Base-by-base conservation (phyloP, 371 early-diverging fungal genomes). In the Gilbertella persicaria region DNA sequence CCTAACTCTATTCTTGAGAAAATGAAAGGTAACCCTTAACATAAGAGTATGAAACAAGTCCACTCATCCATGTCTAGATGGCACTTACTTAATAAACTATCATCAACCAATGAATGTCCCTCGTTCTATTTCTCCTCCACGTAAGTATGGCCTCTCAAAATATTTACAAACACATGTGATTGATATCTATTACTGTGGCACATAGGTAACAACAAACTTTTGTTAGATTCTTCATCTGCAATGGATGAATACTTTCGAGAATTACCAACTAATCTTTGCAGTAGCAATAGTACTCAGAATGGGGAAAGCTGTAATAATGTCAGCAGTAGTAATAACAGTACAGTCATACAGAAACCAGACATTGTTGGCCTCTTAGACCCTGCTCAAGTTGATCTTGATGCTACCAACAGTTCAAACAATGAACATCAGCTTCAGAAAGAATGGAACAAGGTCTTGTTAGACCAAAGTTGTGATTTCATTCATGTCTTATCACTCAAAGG, bases 401-500 rank as follows among this genome's bases (percentile, higher is more conserved):
- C 36, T 13, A 2, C 26, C 16, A 14, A 13, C 33, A 33, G 33
- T 33, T 13, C 17, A 2, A 50, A 53, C 2, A 73, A 60, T 35
- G 60, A 60, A 24, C 62, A 60, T 5, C 62, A 62, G 12, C 38
- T 54, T n/a, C 50, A 52, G 38, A 48, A 40, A 19, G 56, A 62
- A 30, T 71, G 72, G 72, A 68, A 71, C 19, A 53, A 65, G 26
- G 45, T 73, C 0, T 23, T 73, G 8, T 24, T 75, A 21, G 62
- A 75, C 7, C 70, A 73, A 44, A 41, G 56, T 6, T 47, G 46
- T 16, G 83, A 84, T 50, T 80, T 85, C 40, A 64, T 85, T 7
- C 78, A 79, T 58, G 79, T 85, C 3, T 42, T 87, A 5, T 84
- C 85, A 1, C 64, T 86, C 17, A 81, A 83, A 25, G 86, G 84